Evolutionary conservation across 2,329 filamentous ascomycete species (phyloP).

Genomic region (Colletotrichum karsti): DNA sequence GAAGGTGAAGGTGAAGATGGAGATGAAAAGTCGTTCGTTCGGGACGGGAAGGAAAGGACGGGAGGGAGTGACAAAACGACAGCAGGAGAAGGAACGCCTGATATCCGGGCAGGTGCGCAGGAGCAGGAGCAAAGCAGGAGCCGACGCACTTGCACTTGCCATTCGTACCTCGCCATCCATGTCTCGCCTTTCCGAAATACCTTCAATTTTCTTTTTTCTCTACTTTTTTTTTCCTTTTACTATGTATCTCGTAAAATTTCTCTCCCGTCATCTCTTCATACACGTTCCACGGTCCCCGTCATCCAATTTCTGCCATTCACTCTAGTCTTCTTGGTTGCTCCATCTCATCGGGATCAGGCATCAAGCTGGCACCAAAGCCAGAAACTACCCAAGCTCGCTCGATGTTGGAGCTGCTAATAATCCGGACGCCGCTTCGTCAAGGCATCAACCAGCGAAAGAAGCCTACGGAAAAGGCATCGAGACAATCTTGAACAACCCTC

Average conservation of each 20-base stretch:
- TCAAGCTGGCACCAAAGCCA: background rate
- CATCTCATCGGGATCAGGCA: background rate
- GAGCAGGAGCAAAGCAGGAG: no score
- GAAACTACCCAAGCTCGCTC: background rate
- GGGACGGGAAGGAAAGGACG: background rate
- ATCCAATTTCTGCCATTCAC: background rate
- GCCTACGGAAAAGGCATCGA: background rate
- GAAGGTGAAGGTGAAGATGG: background rate
- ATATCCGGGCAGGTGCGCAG: background rate
- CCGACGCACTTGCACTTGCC: background rate
- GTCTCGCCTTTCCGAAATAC: background rate
- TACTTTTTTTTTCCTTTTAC: no score
- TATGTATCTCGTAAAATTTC: background rate
- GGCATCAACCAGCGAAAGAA: background rate
- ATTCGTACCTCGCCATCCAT: background rate
- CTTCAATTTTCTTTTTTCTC: background rate
- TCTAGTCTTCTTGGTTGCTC: slow-evolving; percentile 3
- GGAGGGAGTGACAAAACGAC: background rate
- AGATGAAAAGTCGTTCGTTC: background rate
- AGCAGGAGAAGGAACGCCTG: background rate
- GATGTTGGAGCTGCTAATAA: background rate
- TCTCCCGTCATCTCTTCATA: background rate
- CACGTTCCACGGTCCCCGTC: slow-evolving; percentile 11
- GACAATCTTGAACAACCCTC: background rate
- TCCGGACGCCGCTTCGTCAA: background rate